Evolutionary conservation across 2,329 filamentous ascomycete species (phyloP).

Genomic region (Alternaria consortialis): DNA sequence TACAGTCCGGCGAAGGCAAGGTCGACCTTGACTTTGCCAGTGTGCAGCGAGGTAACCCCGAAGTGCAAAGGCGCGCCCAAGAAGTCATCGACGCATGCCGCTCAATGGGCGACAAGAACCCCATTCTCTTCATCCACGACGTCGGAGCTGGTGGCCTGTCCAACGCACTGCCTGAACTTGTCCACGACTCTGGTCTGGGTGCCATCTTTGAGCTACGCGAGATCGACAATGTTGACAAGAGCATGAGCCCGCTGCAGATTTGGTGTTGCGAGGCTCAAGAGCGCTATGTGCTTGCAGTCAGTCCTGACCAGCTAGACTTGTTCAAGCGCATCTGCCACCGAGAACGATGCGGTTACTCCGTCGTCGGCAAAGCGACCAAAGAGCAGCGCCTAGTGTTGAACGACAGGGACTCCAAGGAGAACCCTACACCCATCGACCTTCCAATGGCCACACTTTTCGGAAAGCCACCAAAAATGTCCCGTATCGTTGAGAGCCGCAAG

Average conservation of each 20-base stretch:
- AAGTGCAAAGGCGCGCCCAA: constrained; percentile 93
- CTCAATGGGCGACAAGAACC: constrained; percentile 82
- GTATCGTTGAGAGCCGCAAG: constrained; percentile 75
- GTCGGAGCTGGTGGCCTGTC: constrained; percentile 92
- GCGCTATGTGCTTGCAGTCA: constrained; percentile 90
- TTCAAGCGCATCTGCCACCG: constrained; percentile 75
- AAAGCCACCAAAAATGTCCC: constrained; percentile 82
- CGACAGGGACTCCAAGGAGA: constrained; percentile 78
- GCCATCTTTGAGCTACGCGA: constrained; percentile 95
- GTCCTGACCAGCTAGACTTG: constrained; percentile 77
- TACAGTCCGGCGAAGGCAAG: constrained; percentile 84
- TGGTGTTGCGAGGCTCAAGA: constrained; percentile 99
- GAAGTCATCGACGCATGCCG: constrained; percentile 98
- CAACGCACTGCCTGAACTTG: constrained; percentile 85
- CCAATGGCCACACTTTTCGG: constrained; percentile 91
- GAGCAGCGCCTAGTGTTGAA: constrained; percentile 79
- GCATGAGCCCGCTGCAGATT: constrained; percentile 95
- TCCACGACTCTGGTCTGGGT: constrained; percentile 89
- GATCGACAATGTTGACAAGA: constrained; percentile 85
- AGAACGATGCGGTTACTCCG: constrained; percentile 91
- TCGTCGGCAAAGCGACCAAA: constrained; percentile 82
- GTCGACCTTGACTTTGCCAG: constrained; percentile 96
- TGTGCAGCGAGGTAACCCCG: constrained; percentile 95
- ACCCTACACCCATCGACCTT: constrained; percentile 83
- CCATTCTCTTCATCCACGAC: constrained; percentile 97